These are phyloP conservation scores for Carex scoparia DNA, from an alignment of 176 grass and related monocot genomes.

Conservation along the genomic window DNA sequence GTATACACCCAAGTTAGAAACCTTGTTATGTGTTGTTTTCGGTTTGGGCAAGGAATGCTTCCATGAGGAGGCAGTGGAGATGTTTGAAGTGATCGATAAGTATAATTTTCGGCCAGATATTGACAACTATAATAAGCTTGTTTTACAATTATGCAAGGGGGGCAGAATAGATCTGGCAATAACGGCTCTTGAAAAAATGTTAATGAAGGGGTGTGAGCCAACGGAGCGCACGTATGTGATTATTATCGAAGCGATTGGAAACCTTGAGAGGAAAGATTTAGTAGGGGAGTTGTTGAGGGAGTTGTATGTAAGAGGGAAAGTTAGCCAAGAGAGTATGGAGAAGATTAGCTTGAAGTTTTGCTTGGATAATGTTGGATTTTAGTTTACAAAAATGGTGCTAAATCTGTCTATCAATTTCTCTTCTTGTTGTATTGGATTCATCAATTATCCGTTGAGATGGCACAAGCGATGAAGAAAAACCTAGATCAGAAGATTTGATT, in stretches of 20 bases:
- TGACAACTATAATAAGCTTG: not conserved
- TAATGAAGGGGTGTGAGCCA: slow-evolving; percentile 1
- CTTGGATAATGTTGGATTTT: slow-evolving; percentile 11
- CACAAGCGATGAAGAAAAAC: not conserved
- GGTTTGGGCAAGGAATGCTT: slow-evolving; percentile 13
- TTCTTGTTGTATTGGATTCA: too few species aligned
- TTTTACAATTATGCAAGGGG: not conserved
- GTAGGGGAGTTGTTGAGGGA: slow-evolving; percentile 8
- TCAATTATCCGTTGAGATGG: not conserved
- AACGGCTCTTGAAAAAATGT: slow-evolving; percentile 6
- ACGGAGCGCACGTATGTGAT: not conserved
- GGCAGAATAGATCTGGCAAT: slow-evolving; percentile 12
- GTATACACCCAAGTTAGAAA: not conserved
- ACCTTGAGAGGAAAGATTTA: slow-evolving; percentile 2
- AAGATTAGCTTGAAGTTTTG: slow-evolving; percentile 21
- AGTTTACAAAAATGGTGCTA: not conserved
- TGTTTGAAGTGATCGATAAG: slow-evolving; percentile 7
- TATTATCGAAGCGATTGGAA: not conserved
- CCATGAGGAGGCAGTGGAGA: slow-evolving; percentile 20
- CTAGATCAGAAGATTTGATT: not conserved
- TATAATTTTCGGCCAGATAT: not conserved
- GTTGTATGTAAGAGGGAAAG: not conserved
- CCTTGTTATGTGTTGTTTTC: not conserved
- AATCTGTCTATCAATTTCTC: not conserved
- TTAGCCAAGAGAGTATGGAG: not conserved